Evolutionary conservation across 345 rosid species (phyloP).

Genomic region (Salix dunnii): DNA sequence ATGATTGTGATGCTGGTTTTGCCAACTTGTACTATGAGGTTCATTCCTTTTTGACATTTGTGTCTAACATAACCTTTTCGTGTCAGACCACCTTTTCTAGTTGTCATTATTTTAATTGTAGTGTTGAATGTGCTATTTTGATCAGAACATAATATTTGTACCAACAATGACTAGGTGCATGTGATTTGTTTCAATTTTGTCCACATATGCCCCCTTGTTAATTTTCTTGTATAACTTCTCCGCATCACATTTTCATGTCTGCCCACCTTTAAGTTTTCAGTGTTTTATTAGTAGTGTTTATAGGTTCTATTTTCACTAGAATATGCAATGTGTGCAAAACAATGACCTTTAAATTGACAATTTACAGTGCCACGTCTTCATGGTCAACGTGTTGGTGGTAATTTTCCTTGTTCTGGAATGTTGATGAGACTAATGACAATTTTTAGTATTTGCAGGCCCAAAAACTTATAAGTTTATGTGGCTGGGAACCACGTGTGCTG

Average conservation of each 20-base stretch:
- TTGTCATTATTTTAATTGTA: too few relatives aligned
- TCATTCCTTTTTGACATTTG: constrained; percentile 4
- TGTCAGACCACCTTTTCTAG: background rate
- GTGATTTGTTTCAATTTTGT: too few relatives aligned
- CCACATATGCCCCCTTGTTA: background rate
- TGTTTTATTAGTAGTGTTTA: background rate
- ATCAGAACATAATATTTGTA: too few relatives aligned
- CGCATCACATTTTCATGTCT: background rate
- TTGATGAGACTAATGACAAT: constrained; percentile 14
- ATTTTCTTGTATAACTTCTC: background rate
- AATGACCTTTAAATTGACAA: background rate
- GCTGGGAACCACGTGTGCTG: constrained; percentile 86
- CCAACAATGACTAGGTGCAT: background rate
- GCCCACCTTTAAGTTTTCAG: background rate
- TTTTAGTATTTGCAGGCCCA: constrained; percentile 56
- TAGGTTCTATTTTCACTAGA: background rate
- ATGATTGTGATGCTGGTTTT: constrained; percentile 36
- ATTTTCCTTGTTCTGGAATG: constrained; percentile 8
- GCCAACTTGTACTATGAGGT: constrained; percentile 74
- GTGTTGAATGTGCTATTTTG: background rate
- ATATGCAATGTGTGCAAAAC: background rate
- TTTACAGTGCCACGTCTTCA: background rate
- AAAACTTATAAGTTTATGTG: constrained; percentile 73
- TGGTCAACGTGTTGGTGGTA: background rate
- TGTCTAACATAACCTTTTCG: background rate